Evolutionary conservation across 2,329 filamentous ascomycete species (phyloP).

Genomic region (Pyrenophora tritici-repentis): DNA sequence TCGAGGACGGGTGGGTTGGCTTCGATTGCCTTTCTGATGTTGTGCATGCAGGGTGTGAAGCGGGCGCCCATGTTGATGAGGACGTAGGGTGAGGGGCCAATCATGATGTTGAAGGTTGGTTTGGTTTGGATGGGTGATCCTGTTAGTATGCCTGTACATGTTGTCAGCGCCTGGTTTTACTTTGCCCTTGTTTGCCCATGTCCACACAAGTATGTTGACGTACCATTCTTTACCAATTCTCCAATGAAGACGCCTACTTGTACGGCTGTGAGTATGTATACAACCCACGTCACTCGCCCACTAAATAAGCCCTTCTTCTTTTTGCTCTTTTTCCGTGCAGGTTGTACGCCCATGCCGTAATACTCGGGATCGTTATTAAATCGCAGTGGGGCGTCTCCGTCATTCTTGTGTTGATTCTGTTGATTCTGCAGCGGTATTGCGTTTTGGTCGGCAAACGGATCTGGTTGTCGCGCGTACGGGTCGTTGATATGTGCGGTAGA

Average conservation of each 20-base stretch:
- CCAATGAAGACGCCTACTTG: conserved; percentile 87
- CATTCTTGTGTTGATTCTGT: conserved; percentile 47
- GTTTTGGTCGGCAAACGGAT: conserved; percentile 56
- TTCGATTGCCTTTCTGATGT: conserved; percentile 68
- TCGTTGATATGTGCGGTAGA: conserved; percentile 40
- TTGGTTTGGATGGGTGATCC: conserved; percentile 78
- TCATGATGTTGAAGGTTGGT: conserved; percentile 94
- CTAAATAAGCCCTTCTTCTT: conserved; percentile 60
- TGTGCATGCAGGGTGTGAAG: conserved; percentile 94
- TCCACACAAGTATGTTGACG: conserved; percentile 29
- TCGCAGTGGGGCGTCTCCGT: conserved; percentile 37
- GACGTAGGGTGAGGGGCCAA: conserved; percentile 86
- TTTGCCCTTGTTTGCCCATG: too few species aligned
- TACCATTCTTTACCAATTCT: conserved; percentile 84
- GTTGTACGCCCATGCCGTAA: conserved; percentile 28
- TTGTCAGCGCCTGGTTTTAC: conserved; percentile 9
- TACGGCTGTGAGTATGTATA: conserved; percentile 75
- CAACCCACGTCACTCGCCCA: conserved; percentile 73
- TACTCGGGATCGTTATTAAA: conserved; percentile 51
- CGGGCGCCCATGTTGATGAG: conserved; percentile 97
- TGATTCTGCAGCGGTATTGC: conserved; percentile 54
- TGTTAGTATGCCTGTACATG: conserved; percentile 68
- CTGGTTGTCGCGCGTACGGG: conserved; percentile 53
- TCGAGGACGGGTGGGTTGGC: conserved; percentile 47
- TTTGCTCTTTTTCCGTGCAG: conserved; percentile 21